Evolutionary conservation across 441 rosid genomes (phyloP).

Genomic region (Daphne laureola): DNA sequence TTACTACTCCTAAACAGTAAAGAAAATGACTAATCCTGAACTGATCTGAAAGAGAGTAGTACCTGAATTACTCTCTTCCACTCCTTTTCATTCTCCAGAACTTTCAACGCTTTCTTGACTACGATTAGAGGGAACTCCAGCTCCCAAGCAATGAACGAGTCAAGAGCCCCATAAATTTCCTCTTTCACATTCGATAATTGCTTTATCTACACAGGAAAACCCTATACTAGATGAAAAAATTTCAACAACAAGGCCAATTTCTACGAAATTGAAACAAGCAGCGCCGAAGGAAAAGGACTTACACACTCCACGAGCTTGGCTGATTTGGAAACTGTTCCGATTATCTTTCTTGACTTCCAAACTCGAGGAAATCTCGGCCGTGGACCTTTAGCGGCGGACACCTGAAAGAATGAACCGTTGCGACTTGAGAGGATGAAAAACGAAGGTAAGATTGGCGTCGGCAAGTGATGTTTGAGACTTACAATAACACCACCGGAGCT

Average conservation of each 20-base stretch:
- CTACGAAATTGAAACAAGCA: too few species aligned
- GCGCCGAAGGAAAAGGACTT: slow-evolving; percentile 12
- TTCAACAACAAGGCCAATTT: neutral
- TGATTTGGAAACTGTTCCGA: slow-evolving; percentile 81
- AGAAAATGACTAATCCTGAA: neutral
- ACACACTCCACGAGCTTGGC: slow-evolving; percentile 70
- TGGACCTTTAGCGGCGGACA: slow-evolving; percentile 87
- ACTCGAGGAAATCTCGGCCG: slow-evolving; percentile 89
- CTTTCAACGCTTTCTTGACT: slow-evolving; percentile 84
- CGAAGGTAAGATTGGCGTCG: too few species aligned
- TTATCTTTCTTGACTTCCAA: slow-evolving; percentile 65
- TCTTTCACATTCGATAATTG: slow-evolving; percentile 76
- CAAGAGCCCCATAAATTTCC: slow-evolving; percentile 93
- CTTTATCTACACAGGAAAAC: slow-evolving; percentile 41
- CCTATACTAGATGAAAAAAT: slow-evolving; percentile 1
- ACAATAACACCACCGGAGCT: slow-evolving; percentile 42
- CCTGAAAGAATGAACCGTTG: slow-evolving; percentile 29
- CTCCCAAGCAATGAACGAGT: slow-evolving; percentile 93
- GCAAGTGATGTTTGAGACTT: slow-evolving; percentile 13
- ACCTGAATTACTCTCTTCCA: slow-evolving; percentile 99
- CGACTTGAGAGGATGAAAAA: neutral
- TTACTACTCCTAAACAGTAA: neutral
- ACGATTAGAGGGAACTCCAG: slow-evolving; percentile 86
- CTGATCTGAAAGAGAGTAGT: neutral
- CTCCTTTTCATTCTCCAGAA: slow-evolving; percentile 63